phyloP scores from a whole-genome alignment of 2,329 filamentous ascomycete species.

The Diaporthe amygdali region DNA sequence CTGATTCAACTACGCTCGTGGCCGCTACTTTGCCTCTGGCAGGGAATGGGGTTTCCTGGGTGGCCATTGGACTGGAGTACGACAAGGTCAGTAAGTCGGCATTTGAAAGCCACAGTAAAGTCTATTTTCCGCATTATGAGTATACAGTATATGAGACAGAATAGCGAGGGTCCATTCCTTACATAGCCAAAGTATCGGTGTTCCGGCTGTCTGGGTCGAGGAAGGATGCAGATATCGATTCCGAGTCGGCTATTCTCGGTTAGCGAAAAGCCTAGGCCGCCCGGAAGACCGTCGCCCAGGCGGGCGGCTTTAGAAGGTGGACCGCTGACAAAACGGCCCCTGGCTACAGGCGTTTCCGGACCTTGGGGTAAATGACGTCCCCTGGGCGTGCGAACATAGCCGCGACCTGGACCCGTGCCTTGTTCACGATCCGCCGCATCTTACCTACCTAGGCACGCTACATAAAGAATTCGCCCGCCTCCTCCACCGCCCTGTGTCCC shows the following conservation, averaged over 20 bases:
- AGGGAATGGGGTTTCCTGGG: not conserved
- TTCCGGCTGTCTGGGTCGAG: not conserved
- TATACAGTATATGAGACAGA: not conserved
- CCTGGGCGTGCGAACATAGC: not conserved
- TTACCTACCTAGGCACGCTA: not conserved
- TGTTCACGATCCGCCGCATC: conserved; percentile 12
- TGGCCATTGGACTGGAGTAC: not conserved
- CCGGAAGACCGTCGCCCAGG: not conserved
- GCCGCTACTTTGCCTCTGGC: not conserved
- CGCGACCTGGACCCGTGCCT: not conserved
- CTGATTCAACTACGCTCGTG: not conserved
- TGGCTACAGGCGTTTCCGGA: conserved; percentile 9
- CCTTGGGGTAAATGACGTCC: conserved; percentile 21
- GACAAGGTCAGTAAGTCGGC: not conserved
- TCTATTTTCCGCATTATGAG: not conserved
- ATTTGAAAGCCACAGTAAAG: not conserved
- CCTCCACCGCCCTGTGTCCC: not conserved
- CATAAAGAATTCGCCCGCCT: not conserved
- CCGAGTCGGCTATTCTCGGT: conserved; percentile 12
- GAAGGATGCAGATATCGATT: not conserved
- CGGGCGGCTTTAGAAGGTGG: conserved; percentile 8
- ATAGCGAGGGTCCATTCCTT: not conserved
- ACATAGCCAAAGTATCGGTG: not conserved
- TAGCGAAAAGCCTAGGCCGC: not conserved
- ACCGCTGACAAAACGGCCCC: conserved; percentile 22